Percentiles rank a stretch among this genome's conserved stretches.
These are phyloP conservation scores for Passiflora organensis DNA, from an alignment of 345 rosid species.

Conservation along the genomic window DNA sequence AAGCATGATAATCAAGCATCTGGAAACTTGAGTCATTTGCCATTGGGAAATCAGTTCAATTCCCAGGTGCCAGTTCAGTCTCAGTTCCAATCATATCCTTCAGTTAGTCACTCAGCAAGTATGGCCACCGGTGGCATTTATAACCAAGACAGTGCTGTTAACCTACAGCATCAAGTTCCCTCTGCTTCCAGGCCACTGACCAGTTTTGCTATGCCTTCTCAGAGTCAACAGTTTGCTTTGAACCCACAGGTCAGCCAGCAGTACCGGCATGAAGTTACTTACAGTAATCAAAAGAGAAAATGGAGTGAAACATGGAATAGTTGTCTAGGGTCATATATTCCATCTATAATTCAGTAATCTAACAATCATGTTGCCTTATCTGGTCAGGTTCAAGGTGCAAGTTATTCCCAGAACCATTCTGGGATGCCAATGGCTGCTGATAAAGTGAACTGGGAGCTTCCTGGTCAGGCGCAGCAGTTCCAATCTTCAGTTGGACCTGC, in stretches of 20 bases:
- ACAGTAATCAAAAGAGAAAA: constrained; percentile 36
- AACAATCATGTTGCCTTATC: constrained; percentile 27
- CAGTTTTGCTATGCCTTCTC: constrained; percentile 39
- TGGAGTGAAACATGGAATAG: constrained; percentile 40
- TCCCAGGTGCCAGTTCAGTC: constrained; percentile 34
- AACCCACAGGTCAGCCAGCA: constrained; percentile 53
- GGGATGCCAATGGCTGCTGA: constrained; percentile 37
- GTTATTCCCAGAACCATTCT: constrained; percentile 41
- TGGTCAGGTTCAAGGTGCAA: constrained; percentile 46
- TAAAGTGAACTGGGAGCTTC: constrained; percentile 36
- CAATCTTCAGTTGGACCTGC: constrained; percentile 47
- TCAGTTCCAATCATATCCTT: constrained; percentile 41
- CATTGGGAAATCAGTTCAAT: constrained; percentile 45
- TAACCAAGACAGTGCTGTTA: constrained; percentile 42
- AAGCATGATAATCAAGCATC: constrained; percentile 36
- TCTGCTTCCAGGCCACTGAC: constrained; percentile 34
- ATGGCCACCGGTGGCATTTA: constrained; percentile 36
- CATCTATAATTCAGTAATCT: constrained; percentile 39
- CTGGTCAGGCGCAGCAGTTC: constrained; percentile 47
- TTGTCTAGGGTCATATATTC: constrained; percentile 37
- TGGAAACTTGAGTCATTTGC: constrained; percentile 40
- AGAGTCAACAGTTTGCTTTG: constrained; percentile 47
- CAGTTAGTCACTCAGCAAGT: constrained; percentile 38
- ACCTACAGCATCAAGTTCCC: constrained; percentile 43
- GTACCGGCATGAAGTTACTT: constrained; percentile 47